Evolutionary conservation across 2,329 filamentous ascomycete species (phyloP).

Genomic region (Colletotrichum coccodes): DNA sequence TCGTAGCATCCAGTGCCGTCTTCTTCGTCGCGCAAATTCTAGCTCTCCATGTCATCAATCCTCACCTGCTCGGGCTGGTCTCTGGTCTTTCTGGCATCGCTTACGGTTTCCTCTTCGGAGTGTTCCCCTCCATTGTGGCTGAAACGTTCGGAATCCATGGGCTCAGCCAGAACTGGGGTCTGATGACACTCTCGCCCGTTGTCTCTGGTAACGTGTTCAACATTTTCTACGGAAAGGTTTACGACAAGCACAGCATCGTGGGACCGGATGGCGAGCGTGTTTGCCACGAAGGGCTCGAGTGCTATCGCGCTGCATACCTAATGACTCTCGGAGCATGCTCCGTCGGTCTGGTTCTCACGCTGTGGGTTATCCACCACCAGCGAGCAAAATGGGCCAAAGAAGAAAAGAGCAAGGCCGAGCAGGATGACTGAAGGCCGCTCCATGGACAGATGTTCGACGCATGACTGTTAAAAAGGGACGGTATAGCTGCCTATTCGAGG

Average conservation of each 20-base stretch:
- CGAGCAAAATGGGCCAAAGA: constrained; percentile 49
- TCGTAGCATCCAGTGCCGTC: constrained; percentile 79
- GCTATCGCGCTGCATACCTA: constrained; percentile 84
- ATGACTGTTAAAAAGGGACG: neutral
- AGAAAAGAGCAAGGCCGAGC: constrained; percentile 47
- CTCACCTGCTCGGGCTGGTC: constrained; percentile 79
- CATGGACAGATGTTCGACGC: neutral
- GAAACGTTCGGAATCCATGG: constrained; percentile 92
- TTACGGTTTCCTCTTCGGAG: constrained; percentile 94
- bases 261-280: constrained; percentile 75
- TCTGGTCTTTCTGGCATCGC: constrained; percentile 87
- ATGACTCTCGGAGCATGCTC: constrained; percentile 80
- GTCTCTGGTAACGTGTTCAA: constrained; percentile 93
- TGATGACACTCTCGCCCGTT: constrained; percentile 90
- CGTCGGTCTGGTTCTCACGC: constrained; percentile 73
- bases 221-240: constrained; percentile 85
- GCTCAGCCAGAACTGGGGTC: constrained; percentile 94
- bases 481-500: neutral
- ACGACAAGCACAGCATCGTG: constrained; percentile 81
- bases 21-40: constrained; percentile 84
- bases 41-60: constrained; percentile 80
- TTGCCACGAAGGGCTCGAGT: constrained; percentile 81
- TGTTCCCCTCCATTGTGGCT: constrained; percentile 88
- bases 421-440: constrained; percentile 45
- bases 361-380: constrained; percentile 76